A percentile compares a stretch with the other conserved stretches of the same genome.
phyloP scores from a whole-genome alignment of 805 yeast species.

The Hyphopichia homilentoma region DNA sequence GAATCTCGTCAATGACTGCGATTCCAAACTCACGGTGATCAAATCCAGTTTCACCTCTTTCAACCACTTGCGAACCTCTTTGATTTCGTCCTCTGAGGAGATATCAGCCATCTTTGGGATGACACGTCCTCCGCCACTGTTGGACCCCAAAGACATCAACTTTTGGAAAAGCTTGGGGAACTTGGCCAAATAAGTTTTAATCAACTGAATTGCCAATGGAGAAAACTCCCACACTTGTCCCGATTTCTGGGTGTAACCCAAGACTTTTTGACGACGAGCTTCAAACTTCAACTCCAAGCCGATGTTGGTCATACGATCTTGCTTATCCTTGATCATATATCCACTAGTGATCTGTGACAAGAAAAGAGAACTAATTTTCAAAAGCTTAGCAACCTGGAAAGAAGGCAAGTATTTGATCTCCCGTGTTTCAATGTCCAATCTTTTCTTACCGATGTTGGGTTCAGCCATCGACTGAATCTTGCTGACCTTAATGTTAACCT shows the following conservation, averaged over 20 bases:
- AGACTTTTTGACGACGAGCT: slow-evolving; percentile 70
- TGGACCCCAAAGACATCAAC: slow-evolving; percentile 15
- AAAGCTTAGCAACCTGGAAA: slow-evolving; percentile 54
- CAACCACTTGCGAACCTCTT: slow-evolving; percentile 44
- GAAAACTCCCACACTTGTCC: slow-evolving; percentile 77
- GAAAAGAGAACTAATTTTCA: slow-evolving; percentile 59
- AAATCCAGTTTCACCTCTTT: slow-evolving; percentile 47
- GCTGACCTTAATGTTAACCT: slow-evolving; percentile 48
- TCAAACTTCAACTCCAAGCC: slow-evolving; percentile 88
- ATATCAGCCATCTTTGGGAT: slow-evolving; percentile 38
- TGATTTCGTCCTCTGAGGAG: slow-evolving; percentile 42
- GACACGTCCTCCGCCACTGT: slow-evolving; percentile 13
- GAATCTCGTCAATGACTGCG: slow-evolving; percentile 70
- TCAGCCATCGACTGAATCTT: slow-evolving; percentile 43
- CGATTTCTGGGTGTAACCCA: slow-evolving; percentile 76
- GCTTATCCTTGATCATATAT: slow-evolving; percentile 54
- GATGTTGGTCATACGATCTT: slow-evolving; percentile 52
- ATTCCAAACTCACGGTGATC: slow-evolving; percentile 65
- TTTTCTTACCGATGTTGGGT: slow-evolving; percentile 60
- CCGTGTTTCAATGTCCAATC: slow-evolving; percentile 55
- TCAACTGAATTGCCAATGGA: slow-evolving; percentile 62
- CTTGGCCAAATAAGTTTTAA: slow-evolving; percentile 54
- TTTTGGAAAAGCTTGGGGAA: slow-evolving; percentile 61
- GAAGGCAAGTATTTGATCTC: slow-evolving; percentile 62
- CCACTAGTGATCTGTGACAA: slow-evolving; percentile 77